Evolutionary conservation across 2,329 filamentous ascomycete species (phyloP).

Genomic region (Aureobasidium lini): DNA sequence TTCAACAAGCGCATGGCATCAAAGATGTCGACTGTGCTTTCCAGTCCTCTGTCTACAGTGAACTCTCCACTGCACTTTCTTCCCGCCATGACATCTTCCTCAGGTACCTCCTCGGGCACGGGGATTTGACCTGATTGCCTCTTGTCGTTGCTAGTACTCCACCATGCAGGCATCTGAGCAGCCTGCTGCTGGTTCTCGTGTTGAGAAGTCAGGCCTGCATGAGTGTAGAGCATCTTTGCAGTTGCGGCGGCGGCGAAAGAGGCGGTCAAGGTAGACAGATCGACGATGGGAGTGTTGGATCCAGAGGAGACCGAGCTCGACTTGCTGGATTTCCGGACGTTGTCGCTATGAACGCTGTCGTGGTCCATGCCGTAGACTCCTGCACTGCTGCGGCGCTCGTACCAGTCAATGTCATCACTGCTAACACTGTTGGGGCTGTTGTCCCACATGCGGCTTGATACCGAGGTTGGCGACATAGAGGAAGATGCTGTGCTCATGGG

Average conservation of each 20-base stretch:
- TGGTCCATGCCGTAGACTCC: constrained; percentile 14
- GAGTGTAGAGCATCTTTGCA: neutral
- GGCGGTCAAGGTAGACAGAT: neutral
- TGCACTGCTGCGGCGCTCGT: neutral
- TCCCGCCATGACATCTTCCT: neutral
- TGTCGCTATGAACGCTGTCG: constrained; percentile 7
- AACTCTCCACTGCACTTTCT: neutral
- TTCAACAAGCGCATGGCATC: neutral
- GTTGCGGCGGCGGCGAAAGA: constrained; percentile 1
- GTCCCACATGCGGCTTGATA: neutral
- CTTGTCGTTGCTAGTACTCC: neutral
- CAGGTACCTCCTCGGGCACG: neutral
- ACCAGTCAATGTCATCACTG: neutral
- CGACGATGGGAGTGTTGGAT: neutral
- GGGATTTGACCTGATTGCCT: neutral
- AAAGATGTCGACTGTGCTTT: constrained; percentile 6
- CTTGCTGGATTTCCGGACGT: neutral
- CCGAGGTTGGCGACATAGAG: neutral
- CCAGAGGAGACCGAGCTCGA: neutral
- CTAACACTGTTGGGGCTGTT: neutral
- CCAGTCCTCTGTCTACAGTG: neutral
- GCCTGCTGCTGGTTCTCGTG: neutral
- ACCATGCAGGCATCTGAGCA: constrained; percentile 1
- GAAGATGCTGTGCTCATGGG: neutral
- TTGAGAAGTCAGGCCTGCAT: neutral